Evolutionary conservation across 768 basidiomycete genomes (phyloP).

Genomic region (Leccinum disarticulatum): DNA sequence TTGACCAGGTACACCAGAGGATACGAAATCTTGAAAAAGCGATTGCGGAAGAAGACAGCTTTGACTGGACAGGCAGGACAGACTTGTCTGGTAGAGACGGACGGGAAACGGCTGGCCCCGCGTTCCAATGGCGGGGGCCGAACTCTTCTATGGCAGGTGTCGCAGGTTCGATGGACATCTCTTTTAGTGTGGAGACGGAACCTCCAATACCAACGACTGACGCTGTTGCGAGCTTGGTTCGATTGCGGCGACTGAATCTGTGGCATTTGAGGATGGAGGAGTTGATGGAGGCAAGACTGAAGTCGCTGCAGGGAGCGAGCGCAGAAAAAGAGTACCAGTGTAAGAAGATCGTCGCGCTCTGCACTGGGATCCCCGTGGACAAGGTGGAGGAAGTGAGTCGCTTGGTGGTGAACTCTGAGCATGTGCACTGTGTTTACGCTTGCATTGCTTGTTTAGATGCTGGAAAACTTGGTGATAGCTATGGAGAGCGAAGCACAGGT

Average conservation of each 20-base stretch:
- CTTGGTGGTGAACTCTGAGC: constrained; percentile 12
- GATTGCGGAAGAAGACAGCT: constrained; percentile 70
- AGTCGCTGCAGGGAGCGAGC: constrained; percentile 71
- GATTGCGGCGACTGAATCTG: constrained; percentile 69
- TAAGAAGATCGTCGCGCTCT: constrained; percentile 87
- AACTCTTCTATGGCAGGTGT: constrained; percentile 66
- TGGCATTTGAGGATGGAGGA: constrained; percentile 85
- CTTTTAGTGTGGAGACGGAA: constrained; percentile 65
- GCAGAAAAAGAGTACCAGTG: constrained; percentile 91
- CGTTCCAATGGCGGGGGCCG: constrained; percentile 71
- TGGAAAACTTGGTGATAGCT: constrained; percentile 81
- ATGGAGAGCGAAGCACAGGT: constrained; percentile 85
- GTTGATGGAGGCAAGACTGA: constrained; percentile 67
- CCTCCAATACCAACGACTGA: constrained; percentile 66
- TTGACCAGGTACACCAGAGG: constrained; percentile 80
- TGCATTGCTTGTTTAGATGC: constrained; percentile 51
- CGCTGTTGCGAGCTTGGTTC: constrained; percentile 59
- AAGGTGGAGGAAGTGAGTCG: constrained; percentile 86
- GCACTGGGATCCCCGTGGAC: constrained; percentile 83
- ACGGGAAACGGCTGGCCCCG: constrained; percentile 39
- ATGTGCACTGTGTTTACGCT: constrained; percentile 27
- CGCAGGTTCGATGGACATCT: constrained; percentile 62
- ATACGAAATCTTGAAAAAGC: constrained; percentile 84
- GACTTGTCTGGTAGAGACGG: constrained; percentile 43
- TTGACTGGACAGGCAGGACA: constrained; percentile 87